phyloP scores from a whole-genome alignment of 345 rosid genomes.

The Hirschfeldia incana region DNA sequence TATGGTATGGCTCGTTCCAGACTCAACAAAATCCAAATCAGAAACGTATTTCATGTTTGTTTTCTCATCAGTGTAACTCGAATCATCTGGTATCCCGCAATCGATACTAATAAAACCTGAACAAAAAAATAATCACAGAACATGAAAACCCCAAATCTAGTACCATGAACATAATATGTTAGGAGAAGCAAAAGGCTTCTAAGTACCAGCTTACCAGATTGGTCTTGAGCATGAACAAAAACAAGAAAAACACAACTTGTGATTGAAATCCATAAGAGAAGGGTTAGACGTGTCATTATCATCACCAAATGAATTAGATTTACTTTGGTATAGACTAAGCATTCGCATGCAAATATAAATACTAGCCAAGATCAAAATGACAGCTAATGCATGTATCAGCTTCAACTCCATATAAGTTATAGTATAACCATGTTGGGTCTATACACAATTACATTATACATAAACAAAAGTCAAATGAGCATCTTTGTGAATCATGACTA shows the following conservation, averaged over 20 bases:
- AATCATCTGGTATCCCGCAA: slow-evolving; percentile 28
- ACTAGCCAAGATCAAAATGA: background rate
- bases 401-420: background rate
- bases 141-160: background rate
- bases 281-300: background rate
- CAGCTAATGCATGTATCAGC: slow-evolving; percentile 2
- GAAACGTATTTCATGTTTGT: slow-evolving; percentile 38
- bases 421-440: background rate
- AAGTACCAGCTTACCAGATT: background rate
- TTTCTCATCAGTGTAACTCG: slow-evolving; percentile 25
- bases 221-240: slow-evolving; percentile 25
- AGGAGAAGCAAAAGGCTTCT: background rate
- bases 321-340: background rate
- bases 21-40: slow-evolving; percentile 27
- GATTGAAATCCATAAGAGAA: background rate
- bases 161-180: background rate
- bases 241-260: background rate
- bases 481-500: background rate
- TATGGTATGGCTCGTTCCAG: slow-evolving; percentile 17
- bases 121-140: background rate
- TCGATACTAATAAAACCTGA: slow-evolving; percentile 43
- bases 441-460: background rate
- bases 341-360: background rate
- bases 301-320: background rate
- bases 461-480: background rate